phyloP scores from a whole-genome alignment of 78 protist genomes.

The Dictyostelium capitatum region DNA sequence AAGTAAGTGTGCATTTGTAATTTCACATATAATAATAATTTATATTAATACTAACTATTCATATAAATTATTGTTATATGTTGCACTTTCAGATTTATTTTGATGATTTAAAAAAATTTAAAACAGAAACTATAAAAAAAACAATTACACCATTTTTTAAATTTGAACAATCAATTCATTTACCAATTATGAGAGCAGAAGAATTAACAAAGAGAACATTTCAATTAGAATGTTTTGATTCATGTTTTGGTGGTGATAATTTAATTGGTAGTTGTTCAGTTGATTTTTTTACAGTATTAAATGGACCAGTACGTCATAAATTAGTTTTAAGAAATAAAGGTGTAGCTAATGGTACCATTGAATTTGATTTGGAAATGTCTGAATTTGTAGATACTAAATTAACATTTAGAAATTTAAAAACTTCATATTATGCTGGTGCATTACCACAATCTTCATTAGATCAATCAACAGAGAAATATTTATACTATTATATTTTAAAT shows the following conservation, averaged over 20 bases:
- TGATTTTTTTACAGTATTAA: constrained; percentile 2
- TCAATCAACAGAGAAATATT: constrained; percentile 34
- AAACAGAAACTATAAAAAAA: constrained; percentile 26
- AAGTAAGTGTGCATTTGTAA: constrained; percentile 48
- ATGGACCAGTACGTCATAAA: constrained; percentile 57
- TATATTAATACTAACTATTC: too few relatives aligned
- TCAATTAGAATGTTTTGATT: constrained; percentile 29
- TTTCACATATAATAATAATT: too few relatives aligned
- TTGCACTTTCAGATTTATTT: background rate
- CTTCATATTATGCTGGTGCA: constrained; percentile 13
- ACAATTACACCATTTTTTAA: background rate
- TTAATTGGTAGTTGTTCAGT: constrained; percentile 41
- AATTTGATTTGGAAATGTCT: constrained; percentile 50
- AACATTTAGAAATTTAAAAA: constrained; percentile 29
- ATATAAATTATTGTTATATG: background rate
- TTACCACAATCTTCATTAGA: constrained; percentile 13
- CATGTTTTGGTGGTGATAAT: constrained; percentile 41
- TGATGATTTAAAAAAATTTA: constrained; percentile 25
- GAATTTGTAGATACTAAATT: constrained; percentile 17
- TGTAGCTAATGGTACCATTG: constrained; percentile 46
- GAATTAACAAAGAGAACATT: background rate
- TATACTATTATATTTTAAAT: constrained; percentile 19
- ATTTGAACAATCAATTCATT: background rate
- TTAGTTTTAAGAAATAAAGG: constrained; percentile 50
- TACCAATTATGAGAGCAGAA: background rate